Evolutionary conservation across 2,329 filamentous ascomycete species (phyloP).

Genomic region (Microdochium nivale): DNA sequence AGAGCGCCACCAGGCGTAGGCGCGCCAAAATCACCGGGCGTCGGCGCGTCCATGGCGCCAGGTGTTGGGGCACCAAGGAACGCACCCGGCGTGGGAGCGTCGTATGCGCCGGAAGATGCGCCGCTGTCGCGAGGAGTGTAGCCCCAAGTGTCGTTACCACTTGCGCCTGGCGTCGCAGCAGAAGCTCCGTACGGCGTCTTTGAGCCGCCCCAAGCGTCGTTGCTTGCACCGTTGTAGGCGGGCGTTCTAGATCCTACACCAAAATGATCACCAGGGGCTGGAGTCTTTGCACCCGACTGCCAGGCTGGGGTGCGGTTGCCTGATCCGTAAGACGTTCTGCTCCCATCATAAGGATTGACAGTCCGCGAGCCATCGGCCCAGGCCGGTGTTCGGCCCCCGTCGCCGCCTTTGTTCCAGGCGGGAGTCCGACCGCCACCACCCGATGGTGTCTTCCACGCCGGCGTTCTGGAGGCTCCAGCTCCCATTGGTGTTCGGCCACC

Average conservation of each 20-base stretch:
- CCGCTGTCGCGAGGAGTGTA: constrained; percentile 43
- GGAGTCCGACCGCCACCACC: constrained; percentile 50
- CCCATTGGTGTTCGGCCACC: constrained; percentile 62
- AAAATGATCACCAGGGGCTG: constrained; percentile 51
- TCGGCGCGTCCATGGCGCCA: constrained; percentile 58
- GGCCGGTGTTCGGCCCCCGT: constrained; percentile 58
- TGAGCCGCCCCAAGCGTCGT: constrained; percentile 59
- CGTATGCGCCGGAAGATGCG: constrained; percentile 40
- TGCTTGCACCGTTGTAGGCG: constrained; percentile 41
- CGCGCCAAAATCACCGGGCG: constrained; percentile 59
- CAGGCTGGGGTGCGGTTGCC: constrained; percentile 67
- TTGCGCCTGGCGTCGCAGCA: constrained; percentile 49
- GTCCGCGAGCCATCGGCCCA: constrained; percentile 63
- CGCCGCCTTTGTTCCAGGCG: constrained; percentile 46
- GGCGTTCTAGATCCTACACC: constrained; percentile 61
- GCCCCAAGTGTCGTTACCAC: constrained; percentile 51
- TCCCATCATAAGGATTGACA: constrained; percentile 64
- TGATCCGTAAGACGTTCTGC: constrained; percentile 68
- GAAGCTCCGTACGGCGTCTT: constrained; percentile 68
- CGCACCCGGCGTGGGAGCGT: constrained; percentile 59
- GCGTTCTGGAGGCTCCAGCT: constrained; percentile 58
- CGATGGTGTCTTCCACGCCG: constrained; percentile 63
- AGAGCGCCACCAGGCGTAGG: constrained; percentile 48
- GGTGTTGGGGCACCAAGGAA: constrained; percentile 51
- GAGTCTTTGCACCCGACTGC: constrained; percentile 69